Base-by-base conservation (phyloP, 1,284 basidiomycete species). In the Somion occarium region DNA sequence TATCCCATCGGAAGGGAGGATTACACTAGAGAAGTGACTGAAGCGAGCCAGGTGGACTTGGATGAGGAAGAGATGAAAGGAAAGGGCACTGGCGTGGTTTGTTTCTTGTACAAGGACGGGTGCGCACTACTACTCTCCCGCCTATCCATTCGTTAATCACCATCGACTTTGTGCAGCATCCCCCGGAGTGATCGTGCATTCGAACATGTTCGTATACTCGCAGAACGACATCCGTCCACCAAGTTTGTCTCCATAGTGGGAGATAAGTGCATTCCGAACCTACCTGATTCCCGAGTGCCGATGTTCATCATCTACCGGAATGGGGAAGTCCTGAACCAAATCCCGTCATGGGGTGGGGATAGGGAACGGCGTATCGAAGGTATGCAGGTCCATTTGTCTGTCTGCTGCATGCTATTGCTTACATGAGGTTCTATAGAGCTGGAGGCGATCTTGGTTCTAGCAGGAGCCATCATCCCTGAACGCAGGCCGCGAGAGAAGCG, bases 191-290 rank as follows among this genome's bases (percentile, higher is more conserved):
- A 93, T 53, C 82, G 87, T 44, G 72, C 94, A 7, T 81, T 81
- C 44, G 73, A 78, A 27, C 88, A 94, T 50, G 71, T 99, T 27
- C 76, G 78, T 15, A 77, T 75, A 1, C 74, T 98, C 2, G 93
- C 96, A 0, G 74, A 76, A 24, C 83, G 85, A 49, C 88, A 98
- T 68, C 91, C 94, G 2, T 83, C 87, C 23, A 92, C 94, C 7
- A 98, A 98, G 69, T 98, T 99, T 62, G 90, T 98, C 55, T 93
- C 91, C 34, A 98, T 99, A 60, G 84, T 96, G 1, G 94, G 94
- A 25, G 84, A 92, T 70, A 92, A 96, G 69, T 98, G 96, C 72
- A 98, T 99, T 60, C 86, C 92, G 22, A 90, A 98, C 69, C 88
- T 98, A 47, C 96, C 96, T 5, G 96, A 98, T 63, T 78, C 83